Base-by-base conservation (phyloP, 108 stramenopile genomes). In the Pelagomonas calceolata region DNA sequence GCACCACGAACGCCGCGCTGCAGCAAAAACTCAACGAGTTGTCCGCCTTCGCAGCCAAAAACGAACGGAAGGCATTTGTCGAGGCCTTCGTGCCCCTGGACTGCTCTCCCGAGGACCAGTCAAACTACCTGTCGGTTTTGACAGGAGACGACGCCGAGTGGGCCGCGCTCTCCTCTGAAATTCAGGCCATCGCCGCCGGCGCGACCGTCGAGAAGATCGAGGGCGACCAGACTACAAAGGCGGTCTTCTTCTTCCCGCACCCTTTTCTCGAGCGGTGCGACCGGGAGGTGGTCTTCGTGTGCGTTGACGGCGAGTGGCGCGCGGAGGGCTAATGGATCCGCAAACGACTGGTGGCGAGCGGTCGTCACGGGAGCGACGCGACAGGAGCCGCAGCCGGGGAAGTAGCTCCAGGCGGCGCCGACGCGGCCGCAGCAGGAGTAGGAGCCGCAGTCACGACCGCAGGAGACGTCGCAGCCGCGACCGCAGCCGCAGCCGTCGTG, bases 51-150 rank as follows among this genome's bases (percentile, higher is more conserved):
- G 81, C 67, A 3, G 15, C 75, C 37, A 70, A 46, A 9, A 75
- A 81, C 70, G 64, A 81, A 21, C 68, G 81, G 5, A 67, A 66
- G 1, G 75, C 37, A 17, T 82, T 82, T 69, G 81, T 82, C 0
- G 14, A 29, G 34, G 51, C 75, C 65, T 82, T 82, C 72, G 81
- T 82, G 18, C 81, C 81, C n/a, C 43, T 82, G n/a, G 81, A 82
- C 72, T 63, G 78, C 26, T 66, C 67, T 29, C 34, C 30, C 3
- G 67, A 5, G 32, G 81, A 82, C 60, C 35, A 26, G 0, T 30
- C 35, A 0, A 74, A 35, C 10, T 82, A 79, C 46, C 65, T 82
- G 35, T 21, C 68, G 32, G 81, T 79, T 65, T 72, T 82, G 51
- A 79, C 76, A 29, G 78, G 74, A 31, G 74, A 74, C 17, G 81